Evolutionary conservation across 1,284 basidiomycete genomes (phyloP), one percentile per base, ranked within the genome.

Genomic region (Pseudozyma flocculosa): DNA sequence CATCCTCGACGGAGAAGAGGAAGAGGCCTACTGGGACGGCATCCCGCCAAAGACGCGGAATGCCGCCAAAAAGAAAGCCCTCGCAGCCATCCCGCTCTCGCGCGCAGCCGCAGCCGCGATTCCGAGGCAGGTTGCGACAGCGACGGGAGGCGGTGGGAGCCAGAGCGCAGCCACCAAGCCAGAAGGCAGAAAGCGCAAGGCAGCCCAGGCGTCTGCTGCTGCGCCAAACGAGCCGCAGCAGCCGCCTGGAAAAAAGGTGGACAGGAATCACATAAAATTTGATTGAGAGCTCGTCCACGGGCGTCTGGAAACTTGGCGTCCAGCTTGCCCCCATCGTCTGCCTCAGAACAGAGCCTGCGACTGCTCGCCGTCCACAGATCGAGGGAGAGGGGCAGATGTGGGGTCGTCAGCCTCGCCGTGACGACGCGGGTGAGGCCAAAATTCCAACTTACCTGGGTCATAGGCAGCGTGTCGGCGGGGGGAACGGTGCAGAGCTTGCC

Each of bases 401-500:
- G 38, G 48, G 49, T 56, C 29, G 29, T 7, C 5, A 29, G n/a
- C n/a, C n/a, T 29, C 26, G 26, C 26, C 11, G 26, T 29, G 26
- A 29, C 32, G 32, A 17, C 32, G 32, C 9, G 32, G 15, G 32
- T 8, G 15, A 34, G 15, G 32, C 7, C 29, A 13, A 34, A 9
- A 17, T 13, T 11, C 3, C 10, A 13, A 8, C 29, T 14, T 23
- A 40, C 54, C 45, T 66, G 65, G 18, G 74, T 73, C 50, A 76
- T 52, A 2, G 73, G 63, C 47, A 75, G 34, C 48, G 49, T 43
- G 2, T 61, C 65, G n/a, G 74, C 69, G 1, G 73, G 63, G 0
- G 70, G 69, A 0, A 73, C 61, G 13, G 63, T 68, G 45, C 71
- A 54, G 17, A 68, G 41, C 18, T 61, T 47, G 3, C 70, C 71